A percentile compares a stretch with the other conserved stretches of the same genome.
Evolutionary conservation across 2,329 filamentous ascomycete genomes (phyloP).

Genomic region (Setomelanomma holmii): DNA sequence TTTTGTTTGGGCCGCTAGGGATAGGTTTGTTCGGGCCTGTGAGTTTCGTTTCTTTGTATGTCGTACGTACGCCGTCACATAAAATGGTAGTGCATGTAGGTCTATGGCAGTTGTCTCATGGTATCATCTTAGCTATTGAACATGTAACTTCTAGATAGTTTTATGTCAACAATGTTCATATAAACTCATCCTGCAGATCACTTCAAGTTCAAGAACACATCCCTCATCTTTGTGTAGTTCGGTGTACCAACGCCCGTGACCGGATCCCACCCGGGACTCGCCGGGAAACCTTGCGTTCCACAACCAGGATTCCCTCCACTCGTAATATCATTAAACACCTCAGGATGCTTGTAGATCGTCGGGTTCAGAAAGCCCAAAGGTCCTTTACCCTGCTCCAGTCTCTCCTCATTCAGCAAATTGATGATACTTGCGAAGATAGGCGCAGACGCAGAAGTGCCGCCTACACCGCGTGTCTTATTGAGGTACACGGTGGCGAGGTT

Average conservation of each 20-base stretch:
- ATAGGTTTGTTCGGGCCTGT: too few species aligned
- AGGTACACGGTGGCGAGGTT: slow-evolving; percentile 49
- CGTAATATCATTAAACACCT: slow-evolving; percentile 53
- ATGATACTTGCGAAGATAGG: slow-evolving; percentile 66
- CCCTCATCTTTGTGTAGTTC: slow-evolving; percentile 22
- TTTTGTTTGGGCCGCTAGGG: too few species aligned
- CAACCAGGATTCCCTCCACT: slow-evolving; percentile 43
- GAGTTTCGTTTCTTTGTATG: too few species aligned
- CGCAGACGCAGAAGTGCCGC: slow-evolving; percentile 61
- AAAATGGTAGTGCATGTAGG: too few species aligned
- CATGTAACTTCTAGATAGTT: too few species aligned
- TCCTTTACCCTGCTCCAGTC: slow-evolving; percentile 56
- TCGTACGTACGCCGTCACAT: too few species aligned
- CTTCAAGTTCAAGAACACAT: slow-evolving; percentile 12
- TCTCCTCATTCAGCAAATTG: slow-evolving; percentile 66
- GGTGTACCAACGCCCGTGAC: slow-evolving; percentile 37
- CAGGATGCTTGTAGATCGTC: slow-evolving; percentile 59
- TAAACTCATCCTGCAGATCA: too few species aligned
- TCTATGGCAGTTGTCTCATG: too few species aligned
- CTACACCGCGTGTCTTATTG: slow-evolving; percentile 41
- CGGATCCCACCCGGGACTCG: slow-evolving; percentile 46
- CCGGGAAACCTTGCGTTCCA: slow-evolving; percentile 37
- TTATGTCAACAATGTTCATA: too few species aligned
- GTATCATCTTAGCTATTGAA: too few species aligned
- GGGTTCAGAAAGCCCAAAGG: slow-evolving; percentile 65